A percentile compares a stretch with the other conserved stretches of the same genome.
These are phyloP conservation scores for Aspergillus ellipticus DNA, from an alignment of 495 filamentous ascomycete genomes.

Conservation along the genomic window DNA sequence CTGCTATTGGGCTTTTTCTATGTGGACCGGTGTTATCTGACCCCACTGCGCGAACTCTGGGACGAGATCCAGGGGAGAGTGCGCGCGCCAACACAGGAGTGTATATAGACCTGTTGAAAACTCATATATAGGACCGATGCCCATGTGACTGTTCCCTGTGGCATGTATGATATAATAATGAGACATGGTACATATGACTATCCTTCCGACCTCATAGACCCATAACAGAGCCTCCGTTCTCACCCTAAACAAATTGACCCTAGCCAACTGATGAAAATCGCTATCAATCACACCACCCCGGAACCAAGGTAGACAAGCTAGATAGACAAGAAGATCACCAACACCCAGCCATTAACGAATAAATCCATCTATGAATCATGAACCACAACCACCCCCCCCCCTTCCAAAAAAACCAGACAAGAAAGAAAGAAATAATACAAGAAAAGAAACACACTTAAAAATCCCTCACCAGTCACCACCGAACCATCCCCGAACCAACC, in stretches of 20 bases:
- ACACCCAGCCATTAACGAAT: too few relatives aligned
- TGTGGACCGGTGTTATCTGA: slow-evolving; percentile 36
- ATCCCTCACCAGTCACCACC: neutral
- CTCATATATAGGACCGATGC: neutral
- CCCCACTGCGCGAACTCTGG: slow-evolving; percentile 35
- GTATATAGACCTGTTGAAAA: slow-evolving; percentile 12
- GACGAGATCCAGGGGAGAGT: slow-evolving; percentile 28
- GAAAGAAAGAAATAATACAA: neutral
- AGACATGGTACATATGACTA: slow-evolving; percentile 18
- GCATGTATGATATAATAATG: slow-evolving; percentile 16
- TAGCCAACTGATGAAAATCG: too few relatives aligned
- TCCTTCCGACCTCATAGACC: neutral
- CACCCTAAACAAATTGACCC: too few relatives aligned
- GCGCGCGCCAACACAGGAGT: slow-evolving; percentile 7
- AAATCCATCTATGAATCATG: too few relatives aligned
- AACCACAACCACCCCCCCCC: neutral
- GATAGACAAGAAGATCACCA: too few relatives aligned
- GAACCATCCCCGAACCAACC: too few relatives aligned
- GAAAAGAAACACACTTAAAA: slow-evolving; percentile 3
- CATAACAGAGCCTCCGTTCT: too few relatives aligned
- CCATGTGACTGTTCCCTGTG: neutral
- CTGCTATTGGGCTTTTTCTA: slow-evolving; percentile 41
- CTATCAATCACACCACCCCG: too few relatives aligned
- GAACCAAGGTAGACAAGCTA: too few relatives aligned
- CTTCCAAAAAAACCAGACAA: slow-evolving; percentile 2